These are phyloP conservation scores for Neoboletus subvelutipes DNA, from an alignment of 768 basidiomycete genomes.

Conservation along the genomic window DNA sequence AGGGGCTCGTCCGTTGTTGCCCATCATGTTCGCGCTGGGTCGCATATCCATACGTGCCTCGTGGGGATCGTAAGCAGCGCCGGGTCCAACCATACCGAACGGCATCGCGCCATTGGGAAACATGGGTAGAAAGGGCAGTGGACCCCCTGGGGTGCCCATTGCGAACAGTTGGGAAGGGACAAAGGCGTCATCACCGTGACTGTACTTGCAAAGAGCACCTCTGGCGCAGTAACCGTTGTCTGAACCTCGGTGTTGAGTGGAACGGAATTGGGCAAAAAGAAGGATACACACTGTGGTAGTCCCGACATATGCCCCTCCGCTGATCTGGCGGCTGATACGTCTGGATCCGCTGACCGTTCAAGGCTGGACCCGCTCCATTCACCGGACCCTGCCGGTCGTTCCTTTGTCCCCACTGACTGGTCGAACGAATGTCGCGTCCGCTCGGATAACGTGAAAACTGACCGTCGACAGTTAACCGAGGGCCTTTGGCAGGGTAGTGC, in stretches of 20 bases:
- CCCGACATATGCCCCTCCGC: constrained; percentile 78
- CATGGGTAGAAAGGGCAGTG: constrained; percentile 70
- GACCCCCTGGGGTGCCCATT: constrained; percentile 43
- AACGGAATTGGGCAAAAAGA: constrained; percentile 2
- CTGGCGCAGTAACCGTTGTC: constrained; percentile 91
- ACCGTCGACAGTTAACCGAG: constrained; percentile 62
- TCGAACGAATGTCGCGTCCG: constrained; percentile 40
- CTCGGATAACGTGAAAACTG: constrained; percentile 63
- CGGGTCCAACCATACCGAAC: constrained; percentile 48
- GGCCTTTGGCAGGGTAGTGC: constrained; percentile 66
- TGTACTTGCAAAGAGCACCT: constrained; percentile 87
- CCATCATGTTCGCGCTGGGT: constrained; percentile 38
- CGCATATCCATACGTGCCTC: constrained; percentile 82
- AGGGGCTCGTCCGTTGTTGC: constrained; percentile 32
- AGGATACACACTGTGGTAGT: constrained; percentile 81
- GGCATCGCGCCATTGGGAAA: constrained; percentile 56
- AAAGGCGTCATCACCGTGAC: constrained; percentile 88
- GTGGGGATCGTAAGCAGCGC: constrained; percentile 70
- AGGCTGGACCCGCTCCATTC: constrained; percentile 27
- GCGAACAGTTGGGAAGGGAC: constrained; percentile 69
- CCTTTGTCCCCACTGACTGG: constrained; percentile 43
- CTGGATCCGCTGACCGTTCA: constrained; percentile 50
- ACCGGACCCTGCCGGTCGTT: constrained; percentile 29
- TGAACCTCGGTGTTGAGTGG: constrained; percentile 33
- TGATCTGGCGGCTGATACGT: constrained; percentile 72